Evolutionary conservation across 768 basidiomycete species (phyloP).

Genomic region (Trametes cinnabarina): DNA sequence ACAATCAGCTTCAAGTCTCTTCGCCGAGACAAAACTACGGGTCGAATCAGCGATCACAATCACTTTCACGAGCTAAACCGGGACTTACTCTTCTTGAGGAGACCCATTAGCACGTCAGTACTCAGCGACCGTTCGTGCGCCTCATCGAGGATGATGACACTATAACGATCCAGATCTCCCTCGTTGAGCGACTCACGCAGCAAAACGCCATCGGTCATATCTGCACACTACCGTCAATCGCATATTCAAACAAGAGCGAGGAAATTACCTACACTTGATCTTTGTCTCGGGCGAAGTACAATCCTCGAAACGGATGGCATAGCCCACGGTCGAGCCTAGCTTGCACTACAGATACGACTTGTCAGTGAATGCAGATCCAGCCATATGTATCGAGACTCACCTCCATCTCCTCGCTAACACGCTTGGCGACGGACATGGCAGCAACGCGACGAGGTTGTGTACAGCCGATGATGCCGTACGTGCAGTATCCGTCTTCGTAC

Average conservation of each 20-base stretch:
- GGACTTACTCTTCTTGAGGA: constrained; percentile 82
- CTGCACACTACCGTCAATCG: constrained; percentile 37
- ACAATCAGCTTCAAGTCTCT: constrained; percentile 95
- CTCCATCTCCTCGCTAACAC: constrained; percentile 99
- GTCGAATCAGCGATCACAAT: constrained; percentile 1
- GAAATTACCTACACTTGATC: constrained; percentile 79
- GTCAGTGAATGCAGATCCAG: constrained; percentile 8
- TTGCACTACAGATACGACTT: constrained; percentile 57
- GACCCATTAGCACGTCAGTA: constrained; percentile 97
- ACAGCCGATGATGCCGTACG: constrained; percentile 88
- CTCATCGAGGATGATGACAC: constrained; percentile 97
- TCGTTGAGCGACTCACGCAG: constrained; percentile 98
- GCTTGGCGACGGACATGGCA: constrained; percentile 99
- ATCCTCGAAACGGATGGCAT: constrained; percentile 98
- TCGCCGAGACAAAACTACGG: constrained; percentile 64
- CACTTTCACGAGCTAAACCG: not conserved
- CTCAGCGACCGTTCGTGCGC: constrained; percentile 97
- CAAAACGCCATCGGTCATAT: constrained; percentile 98
- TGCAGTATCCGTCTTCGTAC: constrained; percentile 95
- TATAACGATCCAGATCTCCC: constrained; percentile 96
- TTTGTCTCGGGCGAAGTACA: constrained; percentile 92
- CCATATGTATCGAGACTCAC: constrained; percentile 39
- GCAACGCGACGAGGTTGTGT: constrained; percentile 98
- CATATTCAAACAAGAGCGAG: not conserved
- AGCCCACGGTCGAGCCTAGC: constrained; percentile 88